A percentile compares a stretch with the other conserved stretches of the same genome.
phyloP scores from a whole-genome alignment of 2,329 filamentous ascomycete genomes.

The Pochonia chlamydosporia region DNA sequence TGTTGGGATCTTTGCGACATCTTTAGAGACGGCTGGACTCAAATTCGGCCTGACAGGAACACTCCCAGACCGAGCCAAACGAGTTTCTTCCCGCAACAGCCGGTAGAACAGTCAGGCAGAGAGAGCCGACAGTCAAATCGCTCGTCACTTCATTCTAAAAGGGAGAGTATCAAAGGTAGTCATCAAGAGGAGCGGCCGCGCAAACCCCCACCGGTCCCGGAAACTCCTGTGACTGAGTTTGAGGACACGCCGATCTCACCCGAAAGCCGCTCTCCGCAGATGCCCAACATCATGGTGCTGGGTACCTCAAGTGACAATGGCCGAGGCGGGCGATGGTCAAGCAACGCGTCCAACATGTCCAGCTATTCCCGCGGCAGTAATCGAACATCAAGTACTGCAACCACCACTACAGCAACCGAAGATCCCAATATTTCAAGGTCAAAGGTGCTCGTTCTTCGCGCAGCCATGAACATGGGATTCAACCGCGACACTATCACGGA shows the following conservation, averaged over 20 bases:
- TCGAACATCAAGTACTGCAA: constrained; percentile 65
- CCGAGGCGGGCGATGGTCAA: constrained; percentile 72
- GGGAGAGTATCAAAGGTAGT: constrained; percentile 44
- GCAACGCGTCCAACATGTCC: constrained; percentile 71
- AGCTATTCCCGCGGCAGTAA: constrained; percentile 68
- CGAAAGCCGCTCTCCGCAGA: constrained; percentile 66
- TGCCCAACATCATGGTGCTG: constrained; percentile 84
- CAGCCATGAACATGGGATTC: constrained; percentile 80
- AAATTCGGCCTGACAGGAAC: constrained; percentile 76
- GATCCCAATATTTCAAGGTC: constrained; percentile 73
- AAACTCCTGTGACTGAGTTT: constrained; percentile 92
- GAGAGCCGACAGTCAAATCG: constrained; percentile 47
- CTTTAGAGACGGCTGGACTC: constrained; percentile 87
- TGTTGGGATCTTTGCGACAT: constrained; percentile 95
- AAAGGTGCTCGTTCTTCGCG: constrained; percentile 75
- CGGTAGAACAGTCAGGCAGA: constrained; percentile 42
- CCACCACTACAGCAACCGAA: constrained; percentile 61
- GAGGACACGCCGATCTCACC: constrained; percentile 84
- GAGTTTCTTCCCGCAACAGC: constrained; percentile 55
- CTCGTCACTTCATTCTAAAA: constrained; percentile 44
- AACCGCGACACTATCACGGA: constrained; percentile 49
- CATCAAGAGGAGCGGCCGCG: constrained; percentile 42
- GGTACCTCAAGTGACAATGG: constrained; percentile 58
- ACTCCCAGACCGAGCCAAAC: constrained; percentile 79
- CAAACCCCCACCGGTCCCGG: constrained; percentile 54